A percentile compares a stretch with the other conserved stretches of the same genome.
phyloP scores from a whole-genome alignment of 768 basidiomycete species.

The Baorangia bicolor region DNA sequence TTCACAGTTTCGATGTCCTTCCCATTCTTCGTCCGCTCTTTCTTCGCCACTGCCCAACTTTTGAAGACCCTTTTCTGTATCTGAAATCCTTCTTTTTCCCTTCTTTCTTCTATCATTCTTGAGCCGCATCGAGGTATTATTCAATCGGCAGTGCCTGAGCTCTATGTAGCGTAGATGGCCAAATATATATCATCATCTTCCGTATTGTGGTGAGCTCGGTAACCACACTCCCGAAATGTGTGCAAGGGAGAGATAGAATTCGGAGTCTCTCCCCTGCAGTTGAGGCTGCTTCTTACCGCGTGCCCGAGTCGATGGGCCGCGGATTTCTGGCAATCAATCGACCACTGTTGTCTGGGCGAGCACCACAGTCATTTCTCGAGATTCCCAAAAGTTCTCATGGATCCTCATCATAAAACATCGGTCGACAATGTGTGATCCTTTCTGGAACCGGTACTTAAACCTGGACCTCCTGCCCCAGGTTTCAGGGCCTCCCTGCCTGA shows the following conservation, averaged over 20 bases:
- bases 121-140: no score
- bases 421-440: conserved; percentile 1
- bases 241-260: neutral
- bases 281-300: neutral
- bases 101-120: no score
- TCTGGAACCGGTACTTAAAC: conserved; percentile 5
- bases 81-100: no score
- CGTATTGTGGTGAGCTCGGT: no score
- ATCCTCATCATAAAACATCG: neutral
- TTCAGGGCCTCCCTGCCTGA: neutral
- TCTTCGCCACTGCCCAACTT: no score
- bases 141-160: no score
- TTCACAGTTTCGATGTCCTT: no score
- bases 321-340: neutral
- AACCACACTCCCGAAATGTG: neutral
- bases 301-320: neutral
- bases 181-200: no score
- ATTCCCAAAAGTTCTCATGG: neutral
- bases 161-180: no score
- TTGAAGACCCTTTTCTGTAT: no score
- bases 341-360: neutral
- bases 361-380: neutral
- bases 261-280: neutral
- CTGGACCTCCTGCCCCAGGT: neutral
- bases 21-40: no score